Conservation (phyloP, 768 basidiomycete genomes). For the Phaeotremella skinneri region DNA sequence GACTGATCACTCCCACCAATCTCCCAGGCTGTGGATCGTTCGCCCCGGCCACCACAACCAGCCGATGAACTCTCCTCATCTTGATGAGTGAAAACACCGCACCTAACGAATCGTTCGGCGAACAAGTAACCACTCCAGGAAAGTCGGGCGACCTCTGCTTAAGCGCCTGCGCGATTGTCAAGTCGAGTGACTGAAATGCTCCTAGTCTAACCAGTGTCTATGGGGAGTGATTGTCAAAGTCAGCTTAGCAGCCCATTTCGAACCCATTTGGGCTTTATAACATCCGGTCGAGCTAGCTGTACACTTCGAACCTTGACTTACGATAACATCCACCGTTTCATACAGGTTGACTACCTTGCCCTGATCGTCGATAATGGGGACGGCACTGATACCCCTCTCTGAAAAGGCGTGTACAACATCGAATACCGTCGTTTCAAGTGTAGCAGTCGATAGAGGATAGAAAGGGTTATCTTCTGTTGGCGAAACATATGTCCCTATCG, state of each 20-base stretch:
- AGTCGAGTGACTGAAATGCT: conserved; percentile 91
- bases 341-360: conserved; percentile 94
- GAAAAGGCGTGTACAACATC: conserved; percentile 99
- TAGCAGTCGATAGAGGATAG: conserved; percentile 88
- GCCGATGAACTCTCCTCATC: conserved; percentile 85
- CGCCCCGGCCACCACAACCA: conserved; percentile 78
- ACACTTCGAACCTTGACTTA: too few species aligned
- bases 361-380: conserved; percentile 84
- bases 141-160: conserved; percentile 91
- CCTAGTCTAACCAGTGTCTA: conserved; percentile 93
- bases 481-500: conserved; percentile 86
- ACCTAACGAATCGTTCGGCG: conserved; percentile 83
- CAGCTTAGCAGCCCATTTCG: background rate
- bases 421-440: conserved; percentile 84
- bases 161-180: conserved; percentile 88
- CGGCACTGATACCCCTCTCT: conserved; percentile 88
- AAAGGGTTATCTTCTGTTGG: conserved; percentile 63
- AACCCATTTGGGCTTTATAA: background rate
- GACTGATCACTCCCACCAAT: conserved; percentile 49
- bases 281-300: background rate
- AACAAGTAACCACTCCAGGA: conserved; percentile 93
- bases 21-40: conserved; percentile 45
- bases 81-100: conserved; percentile 87
- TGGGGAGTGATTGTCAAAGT: background rate
- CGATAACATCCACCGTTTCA: conserved; percentile 98